Conservation (phyloP, 257 asterid genomes). For the Nicotiana noctiflora region DNA sequence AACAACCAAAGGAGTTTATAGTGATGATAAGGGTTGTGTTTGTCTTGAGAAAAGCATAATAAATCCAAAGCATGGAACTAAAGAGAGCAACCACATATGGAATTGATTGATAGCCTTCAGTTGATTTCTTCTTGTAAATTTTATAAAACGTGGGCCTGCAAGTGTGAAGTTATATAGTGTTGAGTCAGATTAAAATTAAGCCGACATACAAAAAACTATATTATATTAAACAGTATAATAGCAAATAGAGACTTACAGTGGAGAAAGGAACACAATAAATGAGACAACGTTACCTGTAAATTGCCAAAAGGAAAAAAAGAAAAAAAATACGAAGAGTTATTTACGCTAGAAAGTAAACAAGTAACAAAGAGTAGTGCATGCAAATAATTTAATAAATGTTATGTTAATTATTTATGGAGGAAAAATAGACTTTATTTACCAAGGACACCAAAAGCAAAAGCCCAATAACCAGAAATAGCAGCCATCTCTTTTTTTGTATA, state of each 20-base stretch:
- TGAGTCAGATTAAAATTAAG: neutral
- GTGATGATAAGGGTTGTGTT: conserved; percentile 60
- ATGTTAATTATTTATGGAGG: neutral
- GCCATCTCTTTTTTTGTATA: neutral
- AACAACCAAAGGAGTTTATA: conserved; percentile 53
- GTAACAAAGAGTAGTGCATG: neutral
- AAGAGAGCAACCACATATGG: conserved; percentile 54
- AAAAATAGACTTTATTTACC: conserved; percentile 16
- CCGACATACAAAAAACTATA: too few species aligned
- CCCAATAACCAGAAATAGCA: conserved; percentile 16
- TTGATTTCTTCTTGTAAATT: conserved; percentile 54
- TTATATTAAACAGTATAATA: neutral
- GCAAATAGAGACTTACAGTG: conserved; percentile 32
- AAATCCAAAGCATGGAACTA: conserved; percentile 65
- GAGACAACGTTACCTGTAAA: conserved; percentile 53
- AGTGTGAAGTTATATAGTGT: neutral
- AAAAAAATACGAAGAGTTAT: neutral
- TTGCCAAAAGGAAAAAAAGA: neutral
- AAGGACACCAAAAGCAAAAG: conserved; percentile 17
- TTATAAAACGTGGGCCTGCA: conserved; percentile 51
- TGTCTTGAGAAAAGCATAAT: conserved; percentile 57
- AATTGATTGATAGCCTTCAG: conserved; percentile 51
- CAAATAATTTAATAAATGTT: neutral
- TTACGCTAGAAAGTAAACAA: neutral
- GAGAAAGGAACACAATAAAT: conserved; percentile 59